Percentiles rank a stretch among this genome's conserved stretches.
Evolutionary conservation across 495 filamentous ascomycete species (phyloP).

Genomic region (Aspergillus asperescens): DNA sequence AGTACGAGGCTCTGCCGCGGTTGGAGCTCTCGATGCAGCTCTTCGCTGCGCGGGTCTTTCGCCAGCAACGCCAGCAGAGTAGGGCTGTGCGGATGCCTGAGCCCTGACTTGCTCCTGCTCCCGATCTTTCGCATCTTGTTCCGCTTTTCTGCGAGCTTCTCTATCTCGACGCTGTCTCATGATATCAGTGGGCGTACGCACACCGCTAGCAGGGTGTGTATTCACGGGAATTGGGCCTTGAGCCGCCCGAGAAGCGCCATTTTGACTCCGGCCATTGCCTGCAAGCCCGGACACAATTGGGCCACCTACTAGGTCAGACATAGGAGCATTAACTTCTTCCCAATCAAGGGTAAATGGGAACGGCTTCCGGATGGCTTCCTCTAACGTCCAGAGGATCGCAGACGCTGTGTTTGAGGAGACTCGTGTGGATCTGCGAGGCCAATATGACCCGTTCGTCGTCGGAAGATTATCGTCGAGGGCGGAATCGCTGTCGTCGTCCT

Average conservation of each 20-base stretch:
- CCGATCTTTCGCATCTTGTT: constrained; percentile 45
- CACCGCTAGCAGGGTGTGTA: constrained; percentile 38
- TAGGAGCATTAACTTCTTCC: constrained; percentile 86
- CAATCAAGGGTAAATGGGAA: constrained; percentile 78
- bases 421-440: constrained; percentile 49
- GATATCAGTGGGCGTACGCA: constrained; percentile 61
- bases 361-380: constrained; percentile 82
- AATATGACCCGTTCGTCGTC: constrained; percentile 40
- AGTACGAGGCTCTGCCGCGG: constrained; percentile 22
- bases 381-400: constrained; percentile 85
- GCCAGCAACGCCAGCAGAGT: constrained; percentile 56
- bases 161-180: constrained; percentile 67
- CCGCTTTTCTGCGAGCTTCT: constrained; percentile 60
- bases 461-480: constrained; percentile 33
- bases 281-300: constrained; percentile 35
- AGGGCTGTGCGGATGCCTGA: constrained; percentile 27
- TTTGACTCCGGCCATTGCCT: constrained; percentile 43
- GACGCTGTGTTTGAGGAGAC: constrained; percentile 62
- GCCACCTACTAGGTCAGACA: constrained; percentile 75
- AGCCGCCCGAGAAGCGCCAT: constrained; percentile 43
- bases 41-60: constrained; percentile 44
- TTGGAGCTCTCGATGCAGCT: constrained; percentile 23
- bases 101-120: constrained; percentile 45
- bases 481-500: constrained; percentile 30
- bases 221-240: constrained; percentile 46